Base-by-base conservation (phyloP, 2,329 filamentous ascomycete genomes). In the Aaosphaeria pasadenensis region DNA sequence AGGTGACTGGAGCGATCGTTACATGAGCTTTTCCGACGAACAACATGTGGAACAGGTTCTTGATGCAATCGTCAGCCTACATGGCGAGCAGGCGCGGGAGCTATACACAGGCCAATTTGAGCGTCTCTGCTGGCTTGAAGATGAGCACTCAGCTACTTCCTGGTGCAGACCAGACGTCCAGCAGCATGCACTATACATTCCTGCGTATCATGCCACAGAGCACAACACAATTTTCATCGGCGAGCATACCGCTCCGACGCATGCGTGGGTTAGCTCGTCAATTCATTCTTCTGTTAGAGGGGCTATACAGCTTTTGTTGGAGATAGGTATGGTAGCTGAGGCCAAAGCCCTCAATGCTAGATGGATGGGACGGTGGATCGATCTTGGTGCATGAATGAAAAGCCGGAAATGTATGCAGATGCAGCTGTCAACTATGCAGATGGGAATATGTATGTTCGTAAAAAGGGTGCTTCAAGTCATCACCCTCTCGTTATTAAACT, bases 331-430 rank as follows among this genome's bases (percentile, higher is more conserved):
- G 36, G 82, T 87, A 1, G 84, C 87, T 58, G 84, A 87, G 67
- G 84, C 83, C 0, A 86, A 86, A 70, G 64, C 71, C n/a, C 73
- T 83, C 9, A 79, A 79, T 2, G 69, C 79, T 39, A 79, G 79
- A 56, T 86, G 83, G 83, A 85, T 86, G 82, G 82, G 79, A 1
- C 74, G 83, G 48, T 86, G 82, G 81, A 82, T 84, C 47, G 70
- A 73, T 9, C 3, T 9, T 36, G 33, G 33, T 9, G 33, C 3
- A 11, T 36, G 4, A 36, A 13, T 11, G 9, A 4, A 36, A 13
- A 36, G 33, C 17, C 17, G 17, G 17, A 24, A 24, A 24, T 24
- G 17, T 24, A 24, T 24, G 17, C 17, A 24, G 17, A 24, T 24
- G 17, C 17, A 24, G 17, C 17, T 24, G 17, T 24, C 17, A 24